Evolutionary conservation across 176 grass and related monocot species (phyloP), one percentile per base, ranked within the genome.

Genomic region (Otatea glauca): DNA sequence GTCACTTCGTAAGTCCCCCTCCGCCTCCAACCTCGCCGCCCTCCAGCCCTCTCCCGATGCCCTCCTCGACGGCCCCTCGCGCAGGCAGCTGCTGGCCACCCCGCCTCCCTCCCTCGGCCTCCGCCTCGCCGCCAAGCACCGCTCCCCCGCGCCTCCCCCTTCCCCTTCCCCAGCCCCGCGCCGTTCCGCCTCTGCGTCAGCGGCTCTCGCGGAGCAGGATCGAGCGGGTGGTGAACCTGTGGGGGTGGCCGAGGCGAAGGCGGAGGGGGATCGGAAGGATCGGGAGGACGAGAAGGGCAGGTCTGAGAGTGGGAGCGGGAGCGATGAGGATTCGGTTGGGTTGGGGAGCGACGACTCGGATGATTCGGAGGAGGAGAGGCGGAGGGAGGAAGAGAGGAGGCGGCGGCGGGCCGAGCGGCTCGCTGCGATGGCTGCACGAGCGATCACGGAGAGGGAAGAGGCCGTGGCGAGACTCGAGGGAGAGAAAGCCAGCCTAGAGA

Each of bases 331-430:
- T 7, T 79, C 78, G 27, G 79, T 86, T 81, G 88, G 60, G 34
- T 93, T 84, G 3, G 91, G 84, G 49, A 97, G 90, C 86, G 88
- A 91, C 20, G 92, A 86, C 0, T 92, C 96, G 37, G 72, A 90
- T 64, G 94, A 93, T 84, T 92, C 89, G 15, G 95, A 95, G 75
- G 92, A 93, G 71, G 89, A 92, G 81, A 90, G 91, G 41, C 81
- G 81, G 81, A 95, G 80, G 89, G 92, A 88, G 80, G 93, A 92
- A 74, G 96, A 98, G 66, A 92, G 93, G 93, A 92, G 58, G 70
- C 81, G 74, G 38, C 86, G 87, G 4, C 83, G 78, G 34, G 93
- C 89, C 24, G 90, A 90, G 81, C 89, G 85, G 69, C 84, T 88
- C 6, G 84, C 75, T 50, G 78, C 89, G 0, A 70, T 92, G 88